Evolutionary conservation across 768 basidiomycete genomes (phyloP).

Genomic region (Tephrocybe sp.): DNA sequence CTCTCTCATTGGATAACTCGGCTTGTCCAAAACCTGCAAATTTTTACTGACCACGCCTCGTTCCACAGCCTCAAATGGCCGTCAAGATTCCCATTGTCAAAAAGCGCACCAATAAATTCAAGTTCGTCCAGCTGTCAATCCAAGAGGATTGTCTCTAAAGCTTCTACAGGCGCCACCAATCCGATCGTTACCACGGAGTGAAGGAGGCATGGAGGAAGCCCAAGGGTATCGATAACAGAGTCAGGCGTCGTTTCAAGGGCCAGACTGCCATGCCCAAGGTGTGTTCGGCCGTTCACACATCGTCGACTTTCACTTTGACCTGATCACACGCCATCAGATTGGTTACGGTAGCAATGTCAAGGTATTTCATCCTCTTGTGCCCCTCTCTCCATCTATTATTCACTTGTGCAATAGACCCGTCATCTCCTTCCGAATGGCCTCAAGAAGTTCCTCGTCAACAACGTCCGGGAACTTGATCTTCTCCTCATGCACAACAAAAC

Average conservation of each 20-base stretch:
- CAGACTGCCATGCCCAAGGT: constrained; percentile 97
- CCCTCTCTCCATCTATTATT: constrained; percentile 43
- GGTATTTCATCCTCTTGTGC: constrained; percentile 32
- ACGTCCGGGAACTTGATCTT: constrained; percentile 90
- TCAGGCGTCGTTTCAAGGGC: constrained; percentile 92
- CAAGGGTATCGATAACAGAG: constrained; percentile 99
- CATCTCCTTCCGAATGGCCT: constrained; percentile 94
- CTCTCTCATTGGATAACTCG: constrained; percentile 35
- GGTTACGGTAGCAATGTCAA: constrained; percentile 91
- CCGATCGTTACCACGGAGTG: constrained; percentile 94
- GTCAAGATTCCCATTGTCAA: constrained; percentile 72
- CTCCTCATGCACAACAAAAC: constrained; percentile 98
- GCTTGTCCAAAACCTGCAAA: constrained; percentile 14
- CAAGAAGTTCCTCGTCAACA: constrained; percentile 95
- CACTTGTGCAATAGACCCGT: constrained; percentile 59
- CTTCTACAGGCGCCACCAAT: constrained; percentile 85
- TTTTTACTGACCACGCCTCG: constrained; percentile 18
- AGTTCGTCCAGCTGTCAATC: constrained; percentile 49
- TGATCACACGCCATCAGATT: constrained; percentile 45
- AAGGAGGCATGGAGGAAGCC: constrained; percentile 99
- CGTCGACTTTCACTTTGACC: constrained; percentile 1
- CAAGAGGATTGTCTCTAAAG: constrained; percentile 7
- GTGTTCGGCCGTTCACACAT: constrained; percentile 4
- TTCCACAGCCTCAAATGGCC: constrained; percentile 42
- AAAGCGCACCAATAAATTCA: constrained; percentile 97